Evolutionary conservation across 2,329 filamentous ascomycete species (phyloP).

Genomic region (Phaeosphaeria sp.): DNA sequence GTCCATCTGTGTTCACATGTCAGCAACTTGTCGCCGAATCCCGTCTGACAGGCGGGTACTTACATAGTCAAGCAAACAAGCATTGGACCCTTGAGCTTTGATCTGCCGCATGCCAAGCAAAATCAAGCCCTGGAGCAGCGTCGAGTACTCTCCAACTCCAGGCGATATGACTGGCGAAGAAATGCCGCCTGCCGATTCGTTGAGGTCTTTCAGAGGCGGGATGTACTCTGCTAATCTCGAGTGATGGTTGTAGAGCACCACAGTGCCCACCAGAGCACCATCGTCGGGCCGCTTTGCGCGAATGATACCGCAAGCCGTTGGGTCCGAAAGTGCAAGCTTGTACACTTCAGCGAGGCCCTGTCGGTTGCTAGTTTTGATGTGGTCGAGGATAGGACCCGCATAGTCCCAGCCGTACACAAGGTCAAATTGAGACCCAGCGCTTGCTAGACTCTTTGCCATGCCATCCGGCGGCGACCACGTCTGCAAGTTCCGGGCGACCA

Average conservation of each 20-base stretch:
- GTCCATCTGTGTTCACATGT: slow-evolving; percentile 63
- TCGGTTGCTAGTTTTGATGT: slow-evolving; percentile 76
- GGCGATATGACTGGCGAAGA: slow-evolving; percentile 79
- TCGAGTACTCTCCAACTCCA: slow-evolving; percentile 71
- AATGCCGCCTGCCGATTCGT: slow-evolving; percentile 73
- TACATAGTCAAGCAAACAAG: slow-evolving; percentile 82
- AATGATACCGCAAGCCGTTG: slow-evolving; percentile 79
- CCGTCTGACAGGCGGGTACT: slow-evolving; percentile 45
- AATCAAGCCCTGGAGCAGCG: slow-evolving; percentile 78
- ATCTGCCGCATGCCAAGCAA: slow-evolving; percentile 83
- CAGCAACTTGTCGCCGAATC: slow-evolving; percentile 20
- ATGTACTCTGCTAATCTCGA: slow-evolving; percentile 74
- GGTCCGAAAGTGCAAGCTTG: slow-evolving; percentile 74
- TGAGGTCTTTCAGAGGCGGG: slow-evolving; percentile 68
- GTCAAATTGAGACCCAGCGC: slow-evolving; percentile 79
- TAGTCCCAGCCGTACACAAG: slow-evolving; percentile 82
- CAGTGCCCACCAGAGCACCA: slow-evolving; percentile 74
- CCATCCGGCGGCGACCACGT: slow-evolving; percentile 80
- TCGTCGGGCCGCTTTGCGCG: slow-evolving; percentile 76
- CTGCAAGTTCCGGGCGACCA: slow-evolving; percentile 75
- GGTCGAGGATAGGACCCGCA: slow-evolving; percentile 73
- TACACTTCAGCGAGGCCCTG: slow-evolving; percentile 83
- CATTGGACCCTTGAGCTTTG: slow-evolving; percentile 76
- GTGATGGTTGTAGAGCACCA: slow-evolving; percentile 77
- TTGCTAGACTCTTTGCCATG: slow-evolving; percentile 74